Evolutionary conservation across 129 eudicot genomes (phyloP).

Genomic region (Flaveria ramosissima): DNA sequence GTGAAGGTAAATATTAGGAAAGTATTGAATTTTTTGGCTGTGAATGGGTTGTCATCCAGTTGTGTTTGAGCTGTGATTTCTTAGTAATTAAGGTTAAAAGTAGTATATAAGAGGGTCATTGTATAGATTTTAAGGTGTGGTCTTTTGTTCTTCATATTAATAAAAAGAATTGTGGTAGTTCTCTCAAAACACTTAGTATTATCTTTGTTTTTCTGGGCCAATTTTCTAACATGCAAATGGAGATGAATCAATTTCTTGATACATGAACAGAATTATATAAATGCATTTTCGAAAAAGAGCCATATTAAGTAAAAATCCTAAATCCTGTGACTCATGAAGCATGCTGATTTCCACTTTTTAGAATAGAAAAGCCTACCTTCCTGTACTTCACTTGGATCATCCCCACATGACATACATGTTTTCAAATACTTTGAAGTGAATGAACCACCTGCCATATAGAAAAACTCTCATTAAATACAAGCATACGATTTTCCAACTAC

Average conservation of each 20-base stretch:
- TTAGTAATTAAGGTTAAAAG: too few relatives aligned
- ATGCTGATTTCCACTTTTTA: constrained; percentile 12
- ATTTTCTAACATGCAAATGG: too few relatives aligned
- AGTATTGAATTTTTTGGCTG: too few relatives aligned
- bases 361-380: constrained; percentile 55
- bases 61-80: too few relatives aligned
- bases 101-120: too few relatives aligned
- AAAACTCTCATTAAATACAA: constrained; percentile 19
- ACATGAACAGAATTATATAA: not conserved
- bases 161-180: too few relatives aligned
- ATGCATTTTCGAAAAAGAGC: constrained; percentile 13
- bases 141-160: too few relatives aligned
- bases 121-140: too few relatives aligned
- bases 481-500: not conserved
- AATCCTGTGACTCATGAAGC: constrained; percentile 11
- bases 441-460: constrained; percentile 69
- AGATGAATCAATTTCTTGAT: not conserved
- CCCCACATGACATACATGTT: constrained; percentile 85
- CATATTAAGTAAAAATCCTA: constrained; percentile 11
- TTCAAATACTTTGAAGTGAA: constrained; percentile 53
- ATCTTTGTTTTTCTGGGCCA: too few relatives aligned
- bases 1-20: too few relatives aligned
- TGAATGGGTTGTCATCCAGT: too few relatives aligned
- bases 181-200: too few relatives aligned
- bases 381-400: constrained; percentile 81